Conservation (phyloP, 192 early-diverging fungal species). For the Coemansia sp. region DNA sequence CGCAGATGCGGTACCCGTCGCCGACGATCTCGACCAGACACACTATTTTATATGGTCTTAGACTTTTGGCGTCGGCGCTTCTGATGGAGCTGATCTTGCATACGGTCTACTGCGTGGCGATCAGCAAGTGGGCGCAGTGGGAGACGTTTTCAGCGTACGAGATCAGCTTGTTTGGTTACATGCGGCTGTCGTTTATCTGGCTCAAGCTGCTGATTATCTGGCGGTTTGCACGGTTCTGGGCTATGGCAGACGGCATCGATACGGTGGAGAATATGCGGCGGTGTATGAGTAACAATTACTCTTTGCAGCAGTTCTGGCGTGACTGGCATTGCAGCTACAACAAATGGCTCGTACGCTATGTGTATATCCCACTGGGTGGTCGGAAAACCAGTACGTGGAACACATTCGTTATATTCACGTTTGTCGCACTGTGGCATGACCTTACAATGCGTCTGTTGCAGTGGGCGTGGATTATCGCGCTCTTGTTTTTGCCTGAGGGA, state of each 20-base stretch:
- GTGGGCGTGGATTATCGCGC: conserved; percentile 90
- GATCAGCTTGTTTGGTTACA: conserved; percentile 86
- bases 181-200: conserved; percentile 92
- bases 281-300: conserved; percentile 97
- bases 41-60: conserved; percentile 63
- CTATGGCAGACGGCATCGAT: conserved; percentile 87
- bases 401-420: conserved; percentile 89
- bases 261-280: conserved; percentile 95
- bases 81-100: conserved; percentile 93
- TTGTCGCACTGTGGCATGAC: conserved; percentile 99
- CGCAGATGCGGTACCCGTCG: conserved; percentile 72
- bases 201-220: conserved; percentile 95
- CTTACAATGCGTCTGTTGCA: conserved; percentile 80
- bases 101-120: conserved; percentile 86
- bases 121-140: conserved; percentile 88
- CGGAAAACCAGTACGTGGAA: conserved; percentile 70
- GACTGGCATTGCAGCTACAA: conserved; percentile 97
- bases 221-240: conserved; percentile 98
- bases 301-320: conserved; percentile 91
- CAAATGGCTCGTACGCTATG: conserved; percentile 82
- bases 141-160: conserved; percentile 77
- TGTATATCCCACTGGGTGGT: conserved; percentile 95
- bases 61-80: conserved; percentile 67
- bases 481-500: conserved; percentile 88
- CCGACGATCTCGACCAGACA: conserved; percentile 13